Conservation (phyloP, 73 alveolate species). For the Stentor roeselii region DNA sequence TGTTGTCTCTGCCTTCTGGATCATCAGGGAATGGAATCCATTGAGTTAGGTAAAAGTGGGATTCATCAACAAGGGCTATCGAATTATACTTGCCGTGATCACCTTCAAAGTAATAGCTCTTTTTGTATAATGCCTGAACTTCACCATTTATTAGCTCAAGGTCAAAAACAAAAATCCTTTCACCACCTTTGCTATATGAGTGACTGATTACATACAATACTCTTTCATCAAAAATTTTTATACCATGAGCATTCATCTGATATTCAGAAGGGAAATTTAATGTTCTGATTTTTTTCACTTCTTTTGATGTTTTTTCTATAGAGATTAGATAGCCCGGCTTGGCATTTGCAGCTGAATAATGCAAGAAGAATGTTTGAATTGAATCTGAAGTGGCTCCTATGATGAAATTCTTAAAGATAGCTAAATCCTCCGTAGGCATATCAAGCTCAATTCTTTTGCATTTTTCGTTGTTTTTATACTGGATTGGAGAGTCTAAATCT, state of each 20-base stretch:
- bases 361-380: background rate
- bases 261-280: background rate
- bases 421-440: background rate
- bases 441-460: background rate
- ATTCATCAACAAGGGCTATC: background rate
- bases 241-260: background rate
- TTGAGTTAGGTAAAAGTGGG: conserved; percentile 6
- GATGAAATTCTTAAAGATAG: background rate
- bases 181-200: background rate
- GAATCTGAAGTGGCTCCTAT: background rate
- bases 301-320: background rate
- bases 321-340: background rate
- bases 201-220: background rate
- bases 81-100: background rate
- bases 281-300: background rate
- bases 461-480: background rate
- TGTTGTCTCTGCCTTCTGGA: conserved; percentile 11
- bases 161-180: background rate
- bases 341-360: background rate
- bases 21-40: conserved; percentile 10
- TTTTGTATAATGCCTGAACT: background rate
- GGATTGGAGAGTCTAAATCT: background rate
- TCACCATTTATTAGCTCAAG: background rate
- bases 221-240: background rate
- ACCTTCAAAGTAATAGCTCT: background rate